phyloP scores from a whole-genome alignment of 2,329 filamentous ascomycete species.

The Pestalotiopsis sp. region DNA sequence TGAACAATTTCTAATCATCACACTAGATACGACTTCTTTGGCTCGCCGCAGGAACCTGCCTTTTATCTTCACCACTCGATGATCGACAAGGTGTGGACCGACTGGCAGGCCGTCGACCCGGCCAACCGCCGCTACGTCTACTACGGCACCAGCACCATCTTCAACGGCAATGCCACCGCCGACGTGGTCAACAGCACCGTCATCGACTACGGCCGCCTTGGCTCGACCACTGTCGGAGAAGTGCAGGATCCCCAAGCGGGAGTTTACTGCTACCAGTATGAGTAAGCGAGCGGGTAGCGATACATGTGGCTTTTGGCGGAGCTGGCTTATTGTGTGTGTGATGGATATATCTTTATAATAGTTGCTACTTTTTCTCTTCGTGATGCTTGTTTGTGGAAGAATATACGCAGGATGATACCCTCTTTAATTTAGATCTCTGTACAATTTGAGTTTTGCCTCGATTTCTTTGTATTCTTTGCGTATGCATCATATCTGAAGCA shows the following conservation, averaged over 20 bases:
- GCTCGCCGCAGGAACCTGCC: background rate
- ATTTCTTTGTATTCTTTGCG: too few species aligned
- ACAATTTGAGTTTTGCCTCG: too few species aligned
- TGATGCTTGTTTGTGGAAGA: too few species aligned
- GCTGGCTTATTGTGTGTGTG: background rate
- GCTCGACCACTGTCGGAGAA: background rate
- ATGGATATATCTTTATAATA: background rate
- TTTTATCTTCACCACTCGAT: conserved; percentile 26
- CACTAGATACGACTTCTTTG: conserved; percentile 1
- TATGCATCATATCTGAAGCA: too few species aligned
- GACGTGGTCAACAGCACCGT: background rate
- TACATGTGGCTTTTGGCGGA: background rate
- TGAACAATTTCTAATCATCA: background rate
- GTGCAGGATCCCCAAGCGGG: background rate
- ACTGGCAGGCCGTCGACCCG: background rate
- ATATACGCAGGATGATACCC: too few species aligned
- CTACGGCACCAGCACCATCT: conserved; percentile 4
- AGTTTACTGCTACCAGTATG: conserved; percentile 3
- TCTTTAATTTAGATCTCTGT: too few species aligned
- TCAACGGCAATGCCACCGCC: background rate
- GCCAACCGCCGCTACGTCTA: background rate
- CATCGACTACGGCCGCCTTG: background rate
- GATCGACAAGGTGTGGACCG: conserved; percentile 17
- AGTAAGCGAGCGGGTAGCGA: background rate
- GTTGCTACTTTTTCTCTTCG: background rate